These are phyloP conservation scores for Camellia sinensis DNA, from an alignment of 148 eudicot species.

Conservation along the genomic window DNA sequence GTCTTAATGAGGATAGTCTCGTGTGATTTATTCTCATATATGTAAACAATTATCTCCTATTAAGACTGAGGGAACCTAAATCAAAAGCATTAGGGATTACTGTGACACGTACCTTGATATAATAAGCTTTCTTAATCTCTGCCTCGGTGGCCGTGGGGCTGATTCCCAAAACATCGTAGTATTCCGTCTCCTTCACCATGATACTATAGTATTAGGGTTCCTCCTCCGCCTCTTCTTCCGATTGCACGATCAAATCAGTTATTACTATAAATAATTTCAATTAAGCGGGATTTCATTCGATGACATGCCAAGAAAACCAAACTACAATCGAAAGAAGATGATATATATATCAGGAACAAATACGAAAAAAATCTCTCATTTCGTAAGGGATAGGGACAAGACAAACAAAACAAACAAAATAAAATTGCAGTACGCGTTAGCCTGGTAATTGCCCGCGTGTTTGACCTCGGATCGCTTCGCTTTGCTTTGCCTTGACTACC, in stretches of 20 bases:
- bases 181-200: conserved; percentile 91
- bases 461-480: not conserved
- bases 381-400: no score
- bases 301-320: not conserved
- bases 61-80: no score
- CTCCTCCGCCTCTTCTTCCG: not conserved
- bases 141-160: conserved; percentile 75
- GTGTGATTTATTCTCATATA: no score
- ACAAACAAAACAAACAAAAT: no score
- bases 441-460: not conserved
- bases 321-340: not conserved
- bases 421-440: not conserved
- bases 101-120: conserved; percentile 51
- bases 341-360: no score
- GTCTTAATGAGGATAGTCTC: not conserved
- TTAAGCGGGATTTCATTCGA: not conserved
- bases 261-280: not conserved
- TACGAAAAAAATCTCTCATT: no score
- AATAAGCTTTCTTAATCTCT: conserved; percentile 85
- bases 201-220: not conserved
- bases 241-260: not conserved
- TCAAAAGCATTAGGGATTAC: no score
- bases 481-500: conserved; percentile 1
- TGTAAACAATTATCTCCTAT: no score
- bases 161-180: conserved; percentile 75